These are phyloP conservation scores for Heliamphora exappendiculata DNA, from an alignment of 148 eudicot species.

Conservation along the genomic window DNA sequence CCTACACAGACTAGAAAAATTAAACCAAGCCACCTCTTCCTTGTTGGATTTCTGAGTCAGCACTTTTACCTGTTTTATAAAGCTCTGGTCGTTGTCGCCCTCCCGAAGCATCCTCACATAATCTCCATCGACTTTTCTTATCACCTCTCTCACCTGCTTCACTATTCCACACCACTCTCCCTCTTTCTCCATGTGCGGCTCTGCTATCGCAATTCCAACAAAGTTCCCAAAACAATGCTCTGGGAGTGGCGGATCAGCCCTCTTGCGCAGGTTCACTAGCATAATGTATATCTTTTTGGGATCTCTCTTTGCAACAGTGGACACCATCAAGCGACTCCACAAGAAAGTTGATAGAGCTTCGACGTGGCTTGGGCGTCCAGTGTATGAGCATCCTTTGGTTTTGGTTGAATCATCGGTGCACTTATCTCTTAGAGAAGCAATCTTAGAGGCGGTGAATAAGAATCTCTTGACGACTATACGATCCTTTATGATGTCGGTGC, in stretches of 20 bases:
- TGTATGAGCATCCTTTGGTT: too few species aligned
- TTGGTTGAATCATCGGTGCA: not conserved
- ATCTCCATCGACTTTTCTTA: not conserved
- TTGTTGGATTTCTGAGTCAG: not conserved
- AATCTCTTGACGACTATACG: conserved; percentile 23
- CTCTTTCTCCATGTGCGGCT: not conserved
- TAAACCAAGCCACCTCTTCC: conserved; percentile 11
- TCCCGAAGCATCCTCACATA: conserved; percentile 7
- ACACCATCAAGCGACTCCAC: conserved; percentile 20
- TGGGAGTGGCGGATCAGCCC: conserved; percentile 13
- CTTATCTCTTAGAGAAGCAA: conserved; percentile 13
- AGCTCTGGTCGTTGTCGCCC: conserved; percentile 4
- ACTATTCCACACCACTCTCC: not conserved
- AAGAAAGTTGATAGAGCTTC: conserved; percentile 32
- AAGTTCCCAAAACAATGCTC: conserved; percentile 33
- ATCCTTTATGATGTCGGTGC: conserved; percentile 5
- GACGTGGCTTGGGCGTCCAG: conserved; percentile 8
- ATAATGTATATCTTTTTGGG: conserved; percentile 5
- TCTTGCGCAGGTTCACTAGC: conserved; percentile 21
- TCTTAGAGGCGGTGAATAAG: conserved; percentile 16
- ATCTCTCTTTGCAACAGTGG: not conserved
- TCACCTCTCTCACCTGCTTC: conserved; percentile 7
- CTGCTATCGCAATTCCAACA: not conserved
- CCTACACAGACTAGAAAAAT: conserved; percentile 18
- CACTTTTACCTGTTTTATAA: conserved; percentile 6